Percentiles rank a stretch among this genome's conserved stretches.
phyloP scores from a whole-genome alignment of 225 moss, liverwort and hornwort genomes.

The Marchantia polymorpha region DNA sequence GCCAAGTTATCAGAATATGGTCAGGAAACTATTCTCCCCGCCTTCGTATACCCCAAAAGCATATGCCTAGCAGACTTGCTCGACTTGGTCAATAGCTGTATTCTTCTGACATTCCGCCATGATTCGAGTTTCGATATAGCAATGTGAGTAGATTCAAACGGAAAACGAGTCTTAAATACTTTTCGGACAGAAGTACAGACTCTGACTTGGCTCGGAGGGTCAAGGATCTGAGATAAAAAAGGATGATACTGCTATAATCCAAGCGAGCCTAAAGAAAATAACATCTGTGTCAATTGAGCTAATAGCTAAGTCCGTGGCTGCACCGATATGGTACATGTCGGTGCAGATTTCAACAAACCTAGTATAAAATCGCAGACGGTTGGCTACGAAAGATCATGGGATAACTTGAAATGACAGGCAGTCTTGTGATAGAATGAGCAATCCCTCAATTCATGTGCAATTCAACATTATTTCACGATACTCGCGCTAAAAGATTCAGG shows the following conservation, averaged over 20 bases:
- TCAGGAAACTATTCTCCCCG: constrained; percentile 2
- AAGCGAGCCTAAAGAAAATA: too few relatives aligned
- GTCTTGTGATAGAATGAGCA: background rate
- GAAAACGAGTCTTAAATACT: background rate
- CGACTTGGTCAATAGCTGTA: background rate
- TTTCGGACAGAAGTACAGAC: background rate
- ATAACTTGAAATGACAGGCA: background rate
- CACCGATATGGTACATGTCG: background rate
- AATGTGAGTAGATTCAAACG: background rate
- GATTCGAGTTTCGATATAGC: background rate
- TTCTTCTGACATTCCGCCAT: background rate
- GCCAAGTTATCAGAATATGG: constrained; percentile 33
- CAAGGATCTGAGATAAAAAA: background rate
- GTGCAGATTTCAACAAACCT: background rate
- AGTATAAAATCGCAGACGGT: background rate
- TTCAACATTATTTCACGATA: background rate
- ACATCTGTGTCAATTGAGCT: background rate
- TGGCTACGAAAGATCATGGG: background rate
- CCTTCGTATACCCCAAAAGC: background rate
- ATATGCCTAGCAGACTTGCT: background rate
- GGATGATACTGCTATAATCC: too few relatives aligned
- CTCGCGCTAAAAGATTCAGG: background rate
- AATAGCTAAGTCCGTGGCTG: background rate
- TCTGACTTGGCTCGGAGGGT: background rate
- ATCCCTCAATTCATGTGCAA: background rate